Percentiles rank a stretch among this genome's conserved stretches.
These are phyloP conservation scores for Ascodesmis nigricans DNA, from an alignment of 495 filamentous ascomycete species.

Conservation along the genomic window DNA sequence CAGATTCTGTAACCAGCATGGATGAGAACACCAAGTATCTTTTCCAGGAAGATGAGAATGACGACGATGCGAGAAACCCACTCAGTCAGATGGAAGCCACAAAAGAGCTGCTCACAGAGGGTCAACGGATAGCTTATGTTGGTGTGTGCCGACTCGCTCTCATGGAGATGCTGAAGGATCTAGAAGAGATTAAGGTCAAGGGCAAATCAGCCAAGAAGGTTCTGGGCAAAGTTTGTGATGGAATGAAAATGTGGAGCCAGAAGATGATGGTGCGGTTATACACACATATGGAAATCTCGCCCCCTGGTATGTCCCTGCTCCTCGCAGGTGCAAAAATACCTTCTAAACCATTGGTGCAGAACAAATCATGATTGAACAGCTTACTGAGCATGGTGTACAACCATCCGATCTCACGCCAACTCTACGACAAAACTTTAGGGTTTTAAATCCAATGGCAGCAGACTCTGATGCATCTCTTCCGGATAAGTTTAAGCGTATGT, in stretches of 20 bases:
- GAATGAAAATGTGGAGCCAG: slow-evolving; percentile 85
- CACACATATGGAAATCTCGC: slow-evolving; percentile 83
- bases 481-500: too few species aligned
- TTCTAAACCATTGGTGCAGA: slow-evolving; percentile 28
- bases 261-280: slow-evolving; percentile 92
- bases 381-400: slow-evolving; percentile 74
- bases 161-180: slow-evolving; percentile 47
- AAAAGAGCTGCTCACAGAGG: slow-evolving; percentile 84
- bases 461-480: too few species aligned
- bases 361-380: slow-evolving; percentile 97
- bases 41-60: slow-evolving; percentile 53
- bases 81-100: slow-evolving; percentile 84
- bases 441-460: slow-evolving; percentile 74
- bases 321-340: neutral
- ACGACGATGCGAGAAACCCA: slow-evolving; percentile 64
- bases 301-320: slow-evolving; percentile 25
- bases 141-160: slow-evolving; percentile 65
- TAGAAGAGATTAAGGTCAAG: slow-evolving; percentile 33
- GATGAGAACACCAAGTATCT: slow-evolving; percentile 94
- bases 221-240: slow-evolving; percentile 43
- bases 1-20: slow-evolving; percentile 78
- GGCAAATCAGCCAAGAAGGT: slow-evolving; percentile 42
- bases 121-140: slow-evolving; percentile 90
- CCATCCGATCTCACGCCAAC: slow-evolving; percentile 61
- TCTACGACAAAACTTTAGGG: slow-evolving; percentile 79